Base-by-base conservation (phyloP, 1,139 yeast genomes). In the Blastobotrys ciferrii region DNA sequence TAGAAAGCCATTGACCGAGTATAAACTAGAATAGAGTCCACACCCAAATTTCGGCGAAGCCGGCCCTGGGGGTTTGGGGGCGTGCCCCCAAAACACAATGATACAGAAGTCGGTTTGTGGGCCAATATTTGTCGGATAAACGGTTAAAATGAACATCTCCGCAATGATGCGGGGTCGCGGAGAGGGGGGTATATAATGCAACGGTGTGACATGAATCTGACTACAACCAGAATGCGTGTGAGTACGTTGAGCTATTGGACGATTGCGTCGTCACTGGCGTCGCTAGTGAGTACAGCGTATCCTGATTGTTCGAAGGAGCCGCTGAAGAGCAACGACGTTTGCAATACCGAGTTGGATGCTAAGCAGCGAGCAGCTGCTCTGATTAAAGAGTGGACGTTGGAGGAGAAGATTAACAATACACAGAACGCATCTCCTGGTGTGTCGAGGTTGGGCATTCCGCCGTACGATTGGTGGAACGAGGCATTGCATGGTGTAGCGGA, bases 391-490 rank as follows among this genome's bases (percentile, higher is more conserved):
- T 75, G 80, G 78, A 70, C 82, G 2, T 72, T 76, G 33, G 62
- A 72, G 23, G 84, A 80, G 57, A 78, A 78, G 55, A 81, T 77
- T 17, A 78, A 78, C 57, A 65, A 80, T 48, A 79, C 84, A 3
- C 84, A 83, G 2, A 77, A 77, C 57, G 76, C 83, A 1, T 82
- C 83, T 0, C 67, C 77, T 5, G 77, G 55, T 28, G 52, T 79
- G 33, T 80, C 80, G 18, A 62, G 83, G 35, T 65, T 80, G 31
- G 80, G 80, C 2, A 75, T 80, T 48, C 79, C 81, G 1, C 70
- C 74, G 20, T 63, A 80, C 15, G 17, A 78, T 77, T 30, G 67
- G 82, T 54, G 75, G 73, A 53, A 74, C 82, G 17, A 83, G 77
- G 61, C 74, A 72, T 55, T 76, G 73, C 32, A 77, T 81, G 9